Evolutionary conservation across 306 rosid species (phyloP), one percentile per base, ranked within the genome.

Genomic region (Inga oerstediana): DNA sequence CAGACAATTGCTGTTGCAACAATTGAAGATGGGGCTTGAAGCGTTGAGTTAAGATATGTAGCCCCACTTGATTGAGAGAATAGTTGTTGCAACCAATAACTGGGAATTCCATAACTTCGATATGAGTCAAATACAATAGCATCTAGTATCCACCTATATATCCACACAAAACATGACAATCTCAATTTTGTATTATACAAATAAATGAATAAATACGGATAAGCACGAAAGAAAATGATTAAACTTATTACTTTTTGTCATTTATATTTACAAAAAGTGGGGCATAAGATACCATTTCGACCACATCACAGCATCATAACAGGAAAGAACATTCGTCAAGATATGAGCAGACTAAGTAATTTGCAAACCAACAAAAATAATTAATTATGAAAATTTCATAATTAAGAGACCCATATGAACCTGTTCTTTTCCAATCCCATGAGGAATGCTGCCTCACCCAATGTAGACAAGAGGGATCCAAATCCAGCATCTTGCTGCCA

Each of bases 281-380:
- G 30, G 98, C 98, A 82, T 95, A 95, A 91, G 97, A 89, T 71
- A 88, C 90, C 99, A 95, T 95, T 37, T 86, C 69, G 54, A 95
- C 90, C 61, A 74, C 78, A 76, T 95, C 97, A 85, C 98, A 93
- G 93, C 95, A 88, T 86, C 67, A 72, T n/a, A 64, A 54, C 59
- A 34, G 0, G 7, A 64, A 27, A 5, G 3, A 24, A 13, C 7
- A 52, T 52, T 17, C 2, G 3, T 52, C 20, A 52, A 4, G 2
- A 52, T 52, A 17, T 52, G 22, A 52, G 15, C 3, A 49, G 4
- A 10, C 3, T 2, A 17, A 58, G 22, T 58, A 20, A 58, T 9
- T 24, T 44, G 10, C 14, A 6, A 30, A 3, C 14, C 0, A 27
- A 30, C 2, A 1, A 13, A 8, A 44, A 22, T 14, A 1, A 16